These are phyloP conservation scores for Monilinia fructicola DNA, from an alignment of 2,329 filamentous ascomycete species.

Conservation along the genomic window DNA sequence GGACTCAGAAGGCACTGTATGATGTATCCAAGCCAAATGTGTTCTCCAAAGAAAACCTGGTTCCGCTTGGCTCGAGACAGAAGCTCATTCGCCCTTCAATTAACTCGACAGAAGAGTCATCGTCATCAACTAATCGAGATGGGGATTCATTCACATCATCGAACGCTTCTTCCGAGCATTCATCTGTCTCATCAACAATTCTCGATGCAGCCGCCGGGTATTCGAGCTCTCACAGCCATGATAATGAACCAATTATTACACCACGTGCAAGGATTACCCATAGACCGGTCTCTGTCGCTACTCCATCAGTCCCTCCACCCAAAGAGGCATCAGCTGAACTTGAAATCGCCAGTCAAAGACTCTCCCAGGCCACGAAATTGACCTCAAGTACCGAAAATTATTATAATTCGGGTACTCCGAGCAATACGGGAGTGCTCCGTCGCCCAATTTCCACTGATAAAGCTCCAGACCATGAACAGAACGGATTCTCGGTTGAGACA, in stretches of 20 bases:
- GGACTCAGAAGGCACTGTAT: constrained; percentile 37
- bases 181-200: neutral
- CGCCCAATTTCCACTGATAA: neutral
- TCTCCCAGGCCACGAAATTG: neutral
- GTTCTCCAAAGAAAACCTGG: constrained; percentile 4
- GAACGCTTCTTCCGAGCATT: neutral
- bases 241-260: neutral
- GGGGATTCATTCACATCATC: constrained; percentile 25
- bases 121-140: constrained; percentile 28
- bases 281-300: constrained; percentile 2
- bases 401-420: neutral
- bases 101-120: neutral
- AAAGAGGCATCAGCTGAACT: neutral
- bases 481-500: neutral
- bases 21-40: constrained; percentile 35
- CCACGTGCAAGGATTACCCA: constrained; percentile 11
- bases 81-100: neutral
- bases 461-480: neutral
- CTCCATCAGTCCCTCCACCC: constrained; percentile 1
- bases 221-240: neutral
- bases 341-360: neutral
- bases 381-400: neutral
- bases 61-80: neutral
- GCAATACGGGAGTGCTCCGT: neutral
- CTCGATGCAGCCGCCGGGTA: neutral